These are phyloP conservation scores for Eimeria zaria DNA, from an alignment of 169 alveolate genomes.

Conservation along the genomic window DNA sequence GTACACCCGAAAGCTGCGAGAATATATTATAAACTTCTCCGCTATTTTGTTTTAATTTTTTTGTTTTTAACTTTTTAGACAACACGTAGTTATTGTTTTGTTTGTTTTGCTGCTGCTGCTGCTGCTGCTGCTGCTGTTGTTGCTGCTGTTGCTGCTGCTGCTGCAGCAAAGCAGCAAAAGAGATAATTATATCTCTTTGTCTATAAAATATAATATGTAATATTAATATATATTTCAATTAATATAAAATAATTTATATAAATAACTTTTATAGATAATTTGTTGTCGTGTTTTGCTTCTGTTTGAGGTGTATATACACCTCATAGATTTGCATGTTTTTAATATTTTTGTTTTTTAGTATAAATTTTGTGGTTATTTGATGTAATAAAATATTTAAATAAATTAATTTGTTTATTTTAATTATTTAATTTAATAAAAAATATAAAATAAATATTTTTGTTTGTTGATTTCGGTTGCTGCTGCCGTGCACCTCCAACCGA, in stretches of 20 bases:
- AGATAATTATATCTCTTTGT: too few relatives aligned
- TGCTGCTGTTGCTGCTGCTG: too few relatives aligned
- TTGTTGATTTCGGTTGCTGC: too few relatives aligned
- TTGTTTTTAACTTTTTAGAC: neutral
- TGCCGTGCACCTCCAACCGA: too few relatives aligned
- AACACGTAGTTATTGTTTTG: neutral
- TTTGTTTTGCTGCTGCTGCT: too few relatives aligned
- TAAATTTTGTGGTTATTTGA: neutral
- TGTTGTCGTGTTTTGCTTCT: too few relatives aligned
- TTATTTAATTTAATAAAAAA: neutral
- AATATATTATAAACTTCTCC: neutral
- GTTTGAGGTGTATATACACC: neutral
- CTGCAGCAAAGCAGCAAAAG: too few relatives aligned
- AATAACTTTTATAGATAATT: neutral
- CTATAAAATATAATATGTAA: too few relatives aligned
- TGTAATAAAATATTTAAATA: neutral
- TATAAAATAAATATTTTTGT: neutral
- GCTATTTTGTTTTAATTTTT: neutral
- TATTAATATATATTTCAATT: neutral
- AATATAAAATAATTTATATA: neutral
- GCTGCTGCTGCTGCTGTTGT: too few relatives aligned
- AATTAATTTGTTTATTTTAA: neutral
- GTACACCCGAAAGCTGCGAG: neutral
- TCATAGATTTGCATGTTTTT: neutral
- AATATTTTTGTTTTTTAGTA: neutral